A percentile compares a stretch with the other conserved stretches of the same genome.
These are phyloP conservation scores for Fraxinus nigra DNA, from an alignment of 305 asterid species.

Conservation along the genomic window DNA sequence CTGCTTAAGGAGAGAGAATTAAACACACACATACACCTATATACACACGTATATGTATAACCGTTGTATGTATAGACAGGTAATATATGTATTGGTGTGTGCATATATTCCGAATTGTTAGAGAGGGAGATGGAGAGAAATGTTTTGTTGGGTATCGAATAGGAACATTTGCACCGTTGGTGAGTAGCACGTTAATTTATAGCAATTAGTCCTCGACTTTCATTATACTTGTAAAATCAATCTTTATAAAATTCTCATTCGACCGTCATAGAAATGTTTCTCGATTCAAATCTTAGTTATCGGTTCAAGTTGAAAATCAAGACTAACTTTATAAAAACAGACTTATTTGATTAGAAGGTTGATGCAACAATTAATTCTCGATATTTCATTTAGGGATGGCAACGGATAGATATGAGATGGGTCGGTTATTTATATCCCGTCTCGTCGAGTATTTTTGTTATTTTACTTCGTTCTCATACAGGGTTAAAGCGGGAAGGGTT, in stretches of 20 bases:
- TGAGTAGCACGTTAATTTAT: neutral
- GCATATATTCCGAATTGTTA: neutral
- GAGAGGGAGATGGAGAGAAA: slow-evolving; percentile 5
- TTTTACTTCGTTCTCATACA: too few relatives aligned
- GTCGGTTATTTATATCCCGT: too few relatives aligned
- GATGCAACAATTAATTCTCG: neutral
- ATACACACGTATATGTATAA: neutral
- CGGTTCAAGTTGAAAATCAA: neutral
- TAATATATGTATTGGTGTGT: neutral
- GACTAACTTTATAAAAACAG: neutral
- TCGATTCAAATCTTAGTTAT: neutral
- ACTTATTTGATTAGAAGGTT: neutral
- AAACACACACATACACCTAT: neutral
- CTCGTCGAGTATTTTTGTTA: neutral
- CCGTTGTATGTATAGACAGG: neutral
- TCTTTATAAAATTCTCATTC: neutral
- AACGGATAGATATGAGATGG: neutral
- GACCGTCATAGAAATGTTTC: neutral
- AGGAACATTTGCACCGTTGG: neutral
- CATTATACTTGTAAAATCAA: neutral
- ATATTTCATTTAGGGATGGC: neutral
- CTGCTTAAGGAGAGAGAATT: neutral
- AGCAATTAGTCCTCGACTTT: neutral
- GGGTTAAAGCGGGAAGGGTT: neutral
- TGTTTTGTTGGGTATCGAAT: neutral